Evolutionary conservation across 805 yeast species (phyloP), one percentile per base, ranked within the genome.

Genomic region (Zygoascus flipseniorum): DNA sequence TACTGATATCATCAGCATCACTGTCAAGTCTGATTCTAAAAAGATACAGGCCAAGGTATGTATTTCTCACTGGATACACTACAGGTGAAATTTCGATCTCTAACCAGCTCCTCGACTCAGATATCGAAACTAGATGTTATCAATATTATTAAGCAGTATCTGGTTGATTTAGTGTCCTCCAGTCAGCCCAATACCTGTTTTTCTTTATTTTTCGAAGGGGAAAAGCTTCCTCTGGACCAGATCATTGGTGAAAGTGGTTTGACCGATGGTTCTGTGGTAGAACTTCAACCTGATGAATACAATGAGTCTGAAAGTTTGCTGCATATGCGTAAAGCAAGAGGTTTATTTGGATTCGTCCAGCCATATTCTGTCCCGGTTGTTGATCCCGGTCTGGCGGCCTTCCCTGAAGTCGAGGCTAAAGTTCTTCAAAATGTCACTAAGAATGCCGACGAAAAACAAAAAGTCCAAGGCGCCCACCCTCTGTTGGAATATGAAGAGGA

Each of bases 271-370:
- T 35, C 39, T 13, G 67, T 63, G 11, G 60, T 80, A n/a, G 58
- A 64, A 1, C 65, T 86, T 56, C 74, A 69, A 41, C 79, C 79
- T 53, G 76, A 74, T 51, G 72, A 83, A 1, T 87, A 87, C 72
- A 81, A 76, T 54, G 82, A 79, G 64, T 73, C 76, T 44, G 71
- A 76, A 31, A 82, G 86, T 31, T 72, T 80, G 56, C 78, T 77
- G 28, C 96, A 89, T 66, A 65, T 88, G 43, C 65, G 71, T 49
- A 79, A 79, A 55, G 77, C 82, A 48, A 79, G 95, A 65, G 89
- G 83, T 2, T 71, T 83, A 58, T 75, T 77, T 54, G 78, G 77
- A 37, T 69, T 75, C 32, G 13, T n/a, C 8, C 39, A n/a, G 4
- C 16, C 16, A 11, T 35, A 35, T 35, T 10, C 39, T 35, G 69